A percentile compares a stretch with the other conserved stretches of the same genome.
Evolutionary conservation across 805 yeast genomes (phyloP).

Genomic region (Maudiozyma bulderi): DNA sequence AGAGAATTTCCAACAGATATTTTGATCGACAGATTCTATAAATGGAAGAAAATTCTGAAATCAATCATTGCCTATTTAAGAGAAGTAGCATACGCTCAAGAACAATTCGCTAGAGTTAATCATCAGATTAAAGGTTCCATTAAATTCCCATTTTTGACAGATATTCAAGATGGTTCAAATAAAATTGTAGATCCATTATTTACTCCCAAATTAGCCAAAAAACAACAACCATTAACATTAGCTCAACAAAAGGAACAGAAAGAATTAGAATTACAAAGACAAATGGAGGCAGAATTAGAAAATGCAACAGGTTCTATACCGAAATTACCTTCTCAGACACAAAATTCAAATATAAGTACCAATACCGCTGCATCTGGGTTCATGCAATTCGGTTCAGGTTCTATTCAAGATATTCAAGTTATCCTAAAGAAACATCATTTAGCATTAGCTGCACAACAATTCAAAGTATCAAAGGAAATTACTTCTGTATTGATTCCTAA

Average conservation of each 20-base stretch:
- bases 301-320: not conserved
- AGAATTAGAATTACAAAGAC: conserved; percentile 4
- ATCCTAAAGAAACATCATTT: conserved; percentile 56
- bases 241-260: conserved; percentile 15
- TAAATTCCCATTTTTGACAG: conserved; percentile 31
- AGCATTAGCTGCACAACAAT: conserved; percentile 45
- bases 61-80: conserved; percentile 60
- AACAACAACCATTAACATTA: conserved; percentile 20
- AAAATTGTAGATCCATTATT: conserved; percentile 42
- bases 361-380: conserved; percentile 38
- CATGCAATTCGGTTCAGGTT: conserved; percentile 63
- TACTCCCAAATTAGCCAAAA: conserved; percentile 32
- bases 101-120: conserved; percentile 60
- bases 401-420: conserved; percentile 71
- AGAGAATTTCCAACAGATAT: conserved; percentile 64
- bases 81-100: conserved; percentile 72
- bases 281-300: conserved; percentile 1
- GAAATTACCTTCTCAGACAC: conserved; percentile 2
- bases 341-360: conserved; percentile 2
- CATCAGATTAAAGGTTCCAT: conserved; percentile 66
- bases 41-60: conserved; percentile 72
- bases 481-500: conserved; percentile 46
- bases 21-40: conserved; percentile 64
- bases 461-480: conserved; percentile 45
- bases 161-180: conserved; percentile 25